phyloP scores from a whole-genome alignment of 2,329 filamentous ascomycete species.

The Furcasterigmium sp. region DNA sequence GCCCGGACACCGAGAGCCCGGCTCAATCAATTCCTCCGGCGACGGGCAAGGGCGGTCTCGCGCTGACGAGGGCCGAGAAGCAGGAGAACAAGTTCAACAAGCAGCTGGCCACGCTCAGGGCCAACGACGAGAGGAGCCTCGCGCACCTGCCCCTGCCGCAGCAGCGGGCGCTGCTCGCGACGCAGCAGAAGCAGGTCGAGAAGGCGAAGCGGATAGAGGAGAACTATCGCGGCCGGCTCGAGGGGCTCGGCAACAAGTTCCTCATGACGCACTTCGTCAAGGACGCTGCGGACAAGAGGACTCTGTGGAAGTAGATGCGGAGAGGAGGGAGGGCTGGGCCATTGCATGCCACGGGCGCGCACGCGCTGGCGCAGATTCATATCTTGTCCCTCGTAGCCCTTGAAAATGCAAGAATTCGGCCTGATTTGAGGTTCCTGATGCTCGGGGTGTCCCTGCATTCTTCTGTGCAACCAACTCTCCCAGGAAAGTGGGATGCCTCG shows the following conservation, averaged over 20 bases:
- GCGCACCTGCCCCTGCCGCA: slow-evolving; percentile 21
- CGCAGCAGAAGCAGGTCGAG: slow-evolving; percentile 20
- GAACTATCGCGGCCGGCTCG: neutral
- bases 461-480: too few relatives aligned
- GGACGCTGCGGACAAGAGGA: slow-evolving; percentile 2
- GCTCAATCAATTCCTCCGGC: too few relatives aligned
- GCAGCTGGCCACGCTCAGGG: slow-evolving; percentile 19
- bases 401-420: too few relatives aligned
- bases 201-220: slow-evolving; percentile 11
- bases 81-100: slow-evolving; percentile 9
- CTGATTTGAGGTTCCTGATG: too few relatives aligned
- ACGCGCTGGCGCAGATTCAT: too few relatives aligned
- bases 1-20: too few relatives aligned
- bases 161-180: slow-evolving; percentile 19
- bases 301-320: neutral
- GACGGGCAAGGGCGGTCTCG: neutral
- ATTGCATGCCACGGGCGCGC: too few relatives aligned
- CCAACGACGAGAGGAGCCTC: slow-evolving; percentile 18
- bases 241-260: neutral
- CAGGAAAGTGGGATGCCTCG: too few relatives aligned
- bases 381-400: too few relatives aligned
- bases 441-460: too few relatives aligned
- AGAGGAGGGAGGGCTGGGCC: too few relatives aligned
- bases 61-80: slow-evolving; percentile 10
- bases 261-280: slow-evolving; percentile 1